phyloP scores from a whole-genome alignment of 176 grass and related monocot species.

The Juncus effusus region DNA sequence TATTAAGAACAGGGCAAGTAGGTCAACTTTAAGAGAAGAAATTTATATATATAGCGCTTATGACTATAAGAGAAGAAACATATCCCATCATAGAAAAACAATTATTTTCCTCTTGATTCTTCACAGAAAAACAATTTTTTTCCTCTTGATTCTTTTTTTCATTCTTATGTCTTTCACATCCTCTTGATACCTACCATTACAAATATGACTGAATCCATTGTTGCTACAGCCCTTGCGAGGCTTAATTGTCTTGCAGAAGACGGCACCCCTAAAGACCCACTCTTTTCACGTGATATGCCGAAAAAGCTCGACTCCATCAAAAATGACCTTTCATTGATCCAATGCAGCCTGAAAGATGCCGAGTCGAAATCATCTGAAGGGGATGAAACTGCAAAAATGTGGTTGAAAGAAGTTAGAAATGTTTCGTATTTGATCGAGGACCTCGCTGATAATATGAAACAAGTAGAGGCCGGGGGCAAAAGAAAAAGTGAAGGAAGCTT shows the following conservation, averaged over 20 bases:
- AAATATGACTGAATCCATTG: conserved; percentile 1
- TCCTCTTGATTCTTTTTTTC: no score
- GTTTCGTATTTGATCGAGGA: conserved; percentile 20
- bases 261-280: no score
- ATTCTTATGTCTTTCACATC: no score
- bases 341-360: conserved; percentile 14
- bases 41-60: no score
- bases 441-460: conserved; percentile 8
- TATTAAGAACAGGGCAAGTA: no score
- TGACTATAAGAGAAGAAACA: neutral
- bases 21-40: no score
- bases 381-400: conserved; percentile 1
- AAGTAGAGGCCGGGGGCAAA: conserved; percentile 4
- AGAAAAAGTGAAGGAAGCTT: conserved; percentile 15
- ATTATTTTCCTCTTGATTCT: neutral
- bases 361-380: neutral
- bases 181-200: neutral
- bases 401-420: conserved; percentile 19
- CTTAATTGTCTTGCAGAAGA: neutral
- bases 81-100: neutral
- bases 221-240: conserved; percentile 14
- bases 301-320: conserved; percentile 21
- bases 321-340: conserved; percentile 6
- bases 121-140: neutral
- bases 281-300: conserved; percentile 9